phyloP scores from a whole-genome alignment of 2,329 filamentous ascomycete species.

The Sarocladium kiliense region DNA sequence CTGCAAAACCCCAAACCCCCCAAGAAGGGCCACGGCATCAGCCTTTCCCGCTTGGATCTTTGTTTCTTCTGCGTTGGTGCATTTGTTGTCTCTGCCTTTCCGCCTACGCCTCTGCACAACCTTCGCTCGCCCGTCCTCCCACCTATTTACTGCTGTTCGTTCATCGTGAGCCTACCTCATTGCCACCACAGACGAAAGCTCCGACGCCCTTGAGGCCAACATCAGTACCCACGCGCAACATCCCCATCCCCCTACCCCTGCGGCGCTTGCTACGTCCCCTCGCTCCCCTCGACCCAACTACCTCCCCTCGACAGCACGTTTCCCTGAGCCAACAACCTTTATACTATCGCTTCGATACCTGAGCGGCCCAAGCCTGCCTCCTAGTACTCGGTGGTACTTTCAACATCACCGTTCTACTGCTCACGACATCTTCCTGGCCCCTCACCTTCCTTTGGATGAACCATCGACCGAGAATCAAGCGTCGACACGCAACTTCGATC shows the following conservation, averaged over 20 bases:
- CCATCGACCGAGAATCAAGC: neutral
- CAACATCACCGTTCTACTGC: neutral
- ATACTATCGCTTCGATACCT: neutral
- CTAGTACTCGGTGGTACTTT: neutral
- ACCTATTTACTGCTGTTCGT: neutral
- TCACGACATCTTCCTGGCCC: neutral
- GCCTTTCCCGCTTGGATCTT: conserved; percentile 1
- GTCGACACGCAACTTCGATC: neutral
- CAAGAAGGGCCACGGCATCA: neutral
- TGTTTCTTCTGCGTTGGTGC: conserved; percentile 3
- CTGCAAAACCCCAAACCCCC: conserved; percentile 6
- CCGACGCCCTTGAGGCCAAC: neutral
- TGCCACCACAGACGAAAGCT: neutral
- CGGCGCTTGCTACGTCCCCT: conserved; percentile 2
- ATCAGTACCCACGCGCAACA: neutral
- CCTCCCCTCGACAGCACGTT: neutral
- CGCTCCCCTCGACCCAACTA: neutral
- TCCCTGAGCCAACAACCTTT: neutral
- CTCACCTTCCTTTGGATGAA: neutral
- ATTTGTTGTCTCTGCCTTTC: neutral
- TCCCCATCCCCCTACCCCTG: conserved; percentile 1
- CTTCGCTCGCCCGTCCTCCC: neutral
- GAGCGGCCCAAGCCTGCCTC: neutral
- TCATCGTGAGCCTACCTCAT: neutral
- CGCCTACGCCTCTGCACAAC: neutral